These are phyloP conservation scores for Botrytis squamosa DNA, from an alignment of 2,329 filamentous ascomycete genomes.

Conservation along the genomic window DNA sequence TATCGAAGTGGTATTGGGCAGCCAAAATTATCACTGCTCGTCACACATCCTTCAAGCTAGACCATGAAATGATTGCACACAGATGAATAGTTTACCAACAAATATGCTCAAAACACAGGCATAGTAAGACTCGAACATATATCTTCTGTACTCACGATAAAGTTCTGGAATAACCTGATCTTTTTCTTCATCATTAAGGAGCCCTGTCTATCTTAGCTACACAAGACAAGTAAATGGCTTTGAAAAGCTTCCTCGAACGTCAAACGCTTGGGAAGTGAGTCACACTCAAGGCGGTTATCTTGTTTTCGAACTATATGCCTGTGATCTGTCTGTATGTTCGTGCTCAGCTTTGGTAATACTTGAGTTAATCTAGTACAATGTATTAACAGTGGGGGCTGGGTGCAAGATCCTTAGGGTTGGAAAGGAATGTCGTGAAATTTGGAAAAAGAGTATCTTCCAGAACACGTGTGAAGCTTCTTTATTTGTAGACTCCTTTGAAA, in stretches of 20 bases:
- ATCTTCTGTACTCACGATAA: background rate
- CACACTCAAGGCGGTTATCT: background rate
- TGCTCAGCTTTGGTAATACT: background rate
- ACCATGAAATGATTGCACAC: background rate
- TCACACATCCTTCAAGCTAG: background rate
- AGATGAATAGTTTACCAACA: background rate
- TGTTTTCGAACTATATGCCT: background rate
- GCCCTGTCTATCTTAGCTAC: background rate
- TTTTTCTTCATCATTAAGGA: background rate
- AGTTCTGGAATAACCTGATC: background rate
- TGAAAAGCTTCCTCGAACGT: background rate
- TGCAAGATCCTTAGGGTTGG: background rate
- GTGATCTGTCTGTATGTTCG: background rate
- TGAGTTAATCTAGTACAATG: background rate
- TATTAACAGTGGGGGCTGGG: background rate
- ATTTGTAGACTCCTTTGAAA: too few species aligned
- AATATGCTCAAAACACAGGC: background rate
- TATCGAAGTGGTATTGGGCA: background rate
- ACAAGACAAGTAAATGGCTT: background rate
- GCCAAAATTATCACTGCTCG: background rate
- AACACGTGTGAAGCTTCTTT: background rate
- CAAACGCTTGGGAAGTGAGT: background rate
- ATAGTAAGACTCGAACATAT: background rate
- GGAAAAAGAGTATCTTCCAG: too few species aligned
- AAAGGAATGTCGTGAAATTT: too few species aligned